These are phyloP conservation scores for Vinca minor DNA, from an alignment of 257 asterid species.

Conservation along the genomic window DNA sequence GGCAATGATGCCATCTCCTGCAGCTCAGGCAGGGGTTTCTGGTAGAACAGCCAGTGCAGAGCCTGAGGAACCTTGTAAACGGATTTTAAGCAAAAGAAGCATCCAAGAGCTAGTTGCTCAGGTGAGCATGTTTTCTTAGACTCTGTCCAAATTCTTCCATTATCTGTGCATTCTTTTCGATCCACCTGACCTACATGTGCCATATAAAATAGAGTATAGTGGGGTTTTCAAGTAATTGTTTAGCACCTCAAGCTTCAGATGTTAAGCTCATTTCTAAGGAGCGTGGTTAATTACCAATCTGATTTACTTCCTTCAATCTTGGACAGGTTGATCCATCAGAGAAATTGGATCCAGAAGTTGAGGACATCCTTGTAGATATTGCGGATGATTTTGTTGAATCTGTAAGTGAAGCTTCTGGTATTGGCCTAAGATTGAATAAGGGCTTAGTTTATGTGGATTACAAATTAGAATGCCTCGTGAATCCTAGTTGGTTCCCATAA, in stretches of 20 bases:
- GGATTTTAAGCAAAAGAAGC: conserved; percentile 70
- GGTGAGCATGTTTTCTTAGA: conserved; percentile 26
- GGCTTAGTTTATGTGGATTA: too few species aligned
- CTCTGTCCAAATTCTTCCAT: not conserved
- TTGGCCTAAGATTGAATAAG: too few species aligned
- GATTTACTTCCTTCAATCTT: conserved; percentile 17
- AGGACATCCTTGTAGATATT: conserved; percentile 72
- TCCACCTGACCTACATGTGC: not conserved
- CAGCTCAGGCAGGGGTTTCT: conserved; percentile 30
- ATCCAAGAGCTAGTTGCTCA: conserved; percentile 71
- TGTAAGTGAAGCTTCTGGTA: conserved; percentile 41
- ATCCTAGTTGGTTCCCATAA: too few species aligned
- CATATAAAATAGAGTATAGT: not conserved
- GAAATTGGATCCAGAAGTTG: conserved; percentile 76
- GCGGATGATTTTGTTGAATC: conserved; percentile 96
- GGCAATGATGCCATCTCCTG: conserved; percentile 37
- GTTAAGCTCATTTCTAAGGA: too few species aligned
- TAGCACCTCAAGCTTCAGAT: not conserved
- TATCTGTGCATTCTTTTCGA: not conserved
- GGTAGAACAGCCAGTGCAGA: conserved; percentile 39
- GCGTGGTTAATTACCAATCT: conserved; percentile 4
- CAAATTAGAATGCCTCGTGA: too few species aligned
- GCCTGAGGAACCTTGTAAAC: conserved; percentile 47
- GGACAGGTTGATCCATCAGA: conserved; percentile 80
- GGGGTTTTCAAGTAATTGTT: not conserved